Percentiles rank a stretch among this genome's conserved stretches.
Evolutionary conservation across 768 basidiomycete species (phyloP).

Genomic region (Cystoderma amianthinum): DNA sequence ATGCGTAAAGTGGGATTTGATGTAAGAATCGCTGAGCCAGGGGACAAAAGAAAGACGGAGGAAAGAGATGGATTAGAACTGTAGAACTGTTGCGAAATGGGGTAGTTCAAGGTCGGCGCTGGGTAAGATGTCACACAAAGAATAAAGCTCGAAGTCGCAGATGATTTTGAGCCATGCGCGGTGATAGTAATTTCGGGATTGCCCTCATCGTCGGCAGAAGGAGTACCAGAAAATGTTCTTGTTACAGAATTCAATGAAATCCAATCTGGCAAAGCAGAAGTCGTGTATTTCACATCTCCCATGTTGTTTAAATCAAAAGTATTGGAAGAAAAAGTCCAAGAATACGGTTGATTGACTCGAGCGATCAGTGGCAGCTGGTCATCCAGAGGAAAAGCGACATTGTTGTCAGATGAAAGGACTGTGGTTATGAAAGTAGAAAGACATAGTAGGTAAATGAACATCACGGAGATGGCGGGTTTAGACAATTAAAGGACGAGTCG

Average conservation of each 20-base stretch:
- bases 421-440: conserved; percentile 31
- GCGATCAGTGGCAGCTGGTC: conserved; percentile 78
- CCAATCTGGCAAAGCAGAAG: conserved; percentile 65
- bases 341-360: conserved; percentile 53
- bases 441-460: conserved; percentile 56
- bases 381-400: conserved; percentile 53
- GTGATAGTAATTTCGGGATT: conserved; percentile 52
- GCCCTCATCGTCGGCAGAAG: conserved; percentile 56
- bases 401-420: conserved; percentile 35
- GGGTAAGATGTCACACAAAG: conserved; percentile 51
- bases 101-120: conserved; percentile 44
- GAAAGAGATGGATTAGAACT: conserved; percentile 58
- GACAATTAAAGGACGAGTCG: conserved; percentile 39
- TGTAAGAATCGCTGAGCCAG: conserved; percentile 47
- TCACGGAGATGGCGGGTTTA: no score
- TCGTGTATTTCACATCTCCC: conserved; percentile 41
- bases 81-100: conserved; percentile 57
- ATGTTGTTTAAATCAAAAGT: conserved; percentile 54
- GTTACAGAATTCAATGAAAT: conserved; percentile 59
- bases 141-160: conserved; percentile 44
- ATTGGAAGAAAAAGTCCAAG: conserved; percentile 58
- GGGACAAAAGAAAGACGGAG: conserved; percentile 66
- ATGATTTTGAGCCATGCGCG: conserved; percentile 47
- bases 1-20: conserved; percentile 57
- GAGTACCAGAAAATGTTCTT: conserved; percentile 64